phyloP scores from a whole-genome alignment of 805 yeast genomes.

The Candida boleticola region DNA sequence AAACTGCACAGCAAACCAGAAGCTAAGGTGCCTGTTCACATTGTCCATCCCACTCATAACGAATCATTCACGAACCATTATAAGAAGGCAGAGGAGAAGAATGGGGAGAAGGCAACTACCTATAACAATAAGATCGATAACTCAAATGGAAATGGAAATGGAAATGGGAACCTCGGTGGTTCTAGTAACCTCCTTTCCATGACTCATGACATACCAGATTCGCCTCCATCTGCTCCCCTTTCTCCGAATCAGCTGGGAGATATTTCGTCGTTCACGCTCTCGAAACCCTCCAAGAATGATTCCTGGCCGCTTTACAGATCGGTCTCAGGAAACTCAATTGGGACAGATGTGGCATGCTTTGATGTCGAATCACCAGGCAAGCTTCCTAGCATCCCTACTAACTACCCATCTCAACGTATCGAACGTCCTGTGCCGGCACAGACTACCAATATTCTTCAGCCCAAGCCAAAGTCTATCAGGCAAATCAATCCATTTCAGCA shows the following conservation, averaged over 20 bases:
- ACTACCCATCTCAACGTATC: not conserved
- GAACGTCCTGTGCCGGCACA: slow-evolving; percentile 1
- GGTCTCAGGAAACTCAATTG: slow-evolving; percentile 20
- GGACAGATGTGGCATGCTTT: slow-evolving; percentile 30
- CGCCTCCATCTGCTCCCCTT: slow-evolving; percentile 44
- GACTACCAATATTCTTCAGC: slow-evolving; percentile 10
- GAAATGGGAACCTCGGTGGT: no score
- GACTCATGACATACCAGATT: slow-evolving; percentile 35
- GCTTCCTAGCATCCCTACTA: not conserved
- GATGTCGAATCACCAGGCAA: slow-evolving; percentile 12
- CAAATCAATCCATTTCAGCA: slow-evolving; percentile 2
- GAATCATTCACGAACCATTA: no score
- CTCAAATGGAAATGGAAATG: not conserved
- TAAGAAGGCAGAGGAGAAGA: not conserved
- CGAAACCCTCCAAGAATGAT: not conserved
- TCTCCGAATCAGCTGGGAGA: slow-evolving; percentile 27
- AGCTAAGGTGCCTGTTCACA: not conserved
- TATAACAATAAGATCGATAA: not conserved
- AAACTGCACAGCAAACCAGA: no score
- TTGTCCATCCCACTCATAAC: not conserved
- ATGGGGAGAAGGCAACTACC: no score
- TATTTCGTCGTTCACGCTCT: not conserved
- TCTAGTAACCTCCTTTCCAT: not conserved
- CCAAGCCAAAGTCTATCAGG: slow-evolving; percentile 13
- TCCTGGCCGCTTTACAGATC: slow-evolving; percentile 14